A percentile compares a stretch with the other conserved stretches of the same genome.
Conservation (phyloP, 768 basidiomycete species). For the Omphalotus guepiniiformis region DNA sequence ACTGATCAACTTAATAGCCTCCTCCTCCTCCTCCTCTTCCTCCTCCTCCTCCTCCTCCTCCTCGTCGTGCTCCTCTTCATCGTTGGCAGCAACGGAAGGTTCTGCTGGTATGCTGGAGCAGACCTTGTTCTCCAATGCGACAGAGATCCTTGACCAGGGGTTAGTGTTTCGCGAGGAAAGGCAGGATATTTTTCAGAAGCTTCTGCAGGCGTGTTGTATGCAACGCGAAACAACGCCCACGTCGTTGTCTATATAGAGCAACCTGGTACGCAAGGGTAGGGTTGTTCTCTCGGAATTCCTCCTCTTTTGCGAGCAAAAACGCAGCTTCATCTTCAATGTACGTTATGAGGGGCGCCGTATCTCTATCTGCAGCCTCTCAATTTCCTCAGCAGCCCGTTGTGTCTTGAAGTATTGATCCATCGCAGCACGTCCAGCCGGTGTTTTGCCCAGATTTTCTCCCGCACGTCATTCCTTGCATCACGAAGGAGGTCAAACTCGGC, state of each 20-base stretch:
- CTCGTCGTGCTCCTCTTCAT: too few relatives aligned
- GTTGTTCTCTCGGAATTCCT: not conserved
- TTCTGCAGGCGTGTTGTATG: too few relatives aligned
- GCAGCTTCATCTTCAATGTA: slow-evolving; percentile 13
- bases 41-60: too few relatives aligned
- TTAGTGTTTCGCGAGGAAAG: too few relatives aligned
- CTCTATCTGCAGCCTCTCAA: slow-evolving; percentile 17
- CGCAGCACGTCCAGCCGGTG: slow-evolving; percentile 6
- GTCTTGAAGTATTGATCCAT: slow-evolving; percentile 16
- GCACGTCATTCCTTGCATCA: slow-evolving; percentile 15
- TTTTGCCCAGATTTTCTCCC: slow-evolving; percentile 16
- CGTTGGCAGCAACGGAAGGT: too few relatives aligned
- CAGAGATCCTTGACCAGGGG: too few relatives aligned
- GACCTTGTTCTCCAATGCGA: too few relatives aligned
- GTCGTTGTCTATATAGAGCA: not conserved
- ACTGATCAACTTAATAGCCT: too few relatives aligned
- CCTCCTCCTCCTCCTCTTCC: too few relatives aligned
- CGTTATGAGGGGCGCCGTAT: slow-evolving; percentile 13
- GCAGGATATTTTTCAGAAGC: too few relatives aligned
- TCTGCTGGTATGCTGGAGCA: too few relatives aligned
- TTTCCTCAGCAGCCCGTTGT: slow-evolving; percentile 17
- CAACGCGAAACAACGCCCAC: too few relatives aligned
- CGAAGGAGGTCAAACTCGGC: slow-evolving; percentile 19
- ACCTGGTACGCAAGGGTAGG: slow-evolving; percentile 2
- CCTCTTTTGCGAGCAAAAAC: not conserved